These are phyloP conservation scores for Penicillium angulare DNA, from an alignment of 495 filamentous ascomycete genomes.

Conservation along the genomic window DNA sequence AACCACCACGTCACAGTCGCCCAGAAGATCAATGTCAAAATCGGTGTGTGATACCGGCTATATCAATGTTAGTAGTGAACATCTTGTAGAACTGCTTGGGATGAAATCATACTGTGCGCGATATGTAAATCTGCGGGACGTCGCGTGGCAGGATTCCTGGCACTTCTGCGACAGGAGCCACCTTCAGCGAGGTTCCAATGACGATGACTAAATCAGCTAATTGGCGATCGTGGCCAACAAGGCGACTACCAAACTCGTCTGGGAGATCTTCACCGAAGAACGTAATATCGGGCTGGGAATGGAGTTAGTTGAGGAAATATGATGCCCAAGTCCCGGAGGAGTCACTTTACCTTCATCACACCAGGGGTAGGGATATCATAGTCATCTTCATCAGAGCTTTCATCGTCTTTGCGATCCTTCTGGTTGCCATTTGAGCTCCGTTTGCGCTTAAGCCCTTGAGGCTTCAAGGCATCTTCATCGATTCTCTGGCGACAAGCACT, in stretches of 20 bases:
- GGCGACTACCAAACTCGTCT: constrained; percentile 75
- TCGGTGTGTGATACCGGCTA: constrained; percentile 81
- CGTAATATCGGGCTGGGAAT: constrained; percentile 77
- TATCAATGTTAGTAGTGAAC: constrained; percentile 6
- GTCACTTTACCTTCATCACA: constrained; percentile 75
- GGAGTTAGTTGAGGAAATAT: background rate
- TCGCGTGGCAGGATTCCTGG: constrained; percentile 72
- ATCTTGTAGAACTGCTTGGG: background rate
- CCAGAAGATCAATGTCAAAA: constrained; percentile 92
- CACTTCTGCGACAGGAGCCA: constrained; percentile 91
- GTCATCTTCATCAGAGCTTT: constrained; percentile 70
- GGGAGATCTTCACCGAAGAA: constrained; percentile 83
- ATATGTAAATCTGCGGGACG: constrained; percentile 94
- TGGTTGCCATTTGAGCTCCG: constrained; percentile 60
- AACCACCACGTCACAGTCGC: constrained; percentile 90
- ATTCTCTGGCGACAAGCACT: constrained; percentile 39
- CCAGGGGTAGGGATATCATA: constrained; percentile 71
- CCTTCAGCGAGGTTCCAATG: constrained; percentile 95
- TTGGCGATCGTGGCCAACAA: constrained; percentile 75
- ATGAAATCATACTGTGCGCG: constrained; percentile 60
- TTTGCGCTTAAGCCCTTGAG: constrained; percentile 71
- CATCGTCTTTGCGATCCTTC: constrained; percentile 53
- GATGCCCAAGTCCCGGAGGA: background rate
- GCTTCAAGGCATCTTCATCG: constrained; percentile 37
- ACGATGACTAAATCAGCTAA: constrained; percentile 90